Evolutionary conservation across 257 asterid genomes (phyloP), one percentile per base, ranked within the genome.

Genomic region (Rhazya stricta): DNA sequence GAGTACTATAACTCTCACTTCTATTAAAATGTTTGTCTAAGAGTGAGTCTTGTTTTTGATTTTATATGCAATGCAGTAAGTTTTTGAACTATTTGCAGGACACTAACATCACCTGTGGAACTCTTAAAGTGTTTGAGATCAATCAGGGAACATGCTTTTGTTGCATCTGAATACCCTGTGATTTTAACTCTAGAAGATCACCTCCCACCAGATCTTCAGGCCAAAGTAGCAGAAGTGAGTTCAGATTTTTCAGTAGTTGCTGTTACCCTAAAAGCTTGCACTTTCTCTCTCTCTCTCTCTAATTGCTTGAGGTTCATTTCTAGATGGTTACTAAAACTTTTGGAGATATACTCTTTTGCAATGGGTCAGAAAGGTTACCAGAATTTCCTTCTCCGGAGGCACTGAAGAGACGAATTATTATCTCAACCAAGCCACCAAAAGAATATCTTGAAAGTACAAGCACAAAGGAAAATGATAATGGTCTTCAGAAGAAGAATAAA

Each of bases 371-470:
- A 37, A n/a, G 65, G 43, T 71, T 85, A 67, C 67, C 81, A 1
- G 87, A 85, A 19, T 92, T 92, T 56, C 96, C 94, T 58, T 89
- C 96, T 25, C 98, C 96, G 0, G 89, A 89, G 8, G 82, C 89
- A 9, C 71, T 92, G 57, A 92, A 88, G 74, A 57, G 85, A 62
- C 74, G 75, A 10, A 82, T 90, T 42, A 76, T 92, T 25, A 83
- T 92, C 77, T 92, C 98, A 23, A 92, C 98, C 1, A 92, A 92
- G 74, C 90, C 87, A 15, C 98, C 98, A 27, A 89, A 90, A 74
- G 88, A 89, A 60, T 81, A 86, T 68, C 88, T 82, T 23, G 96
- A 88, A 78, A 68, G 73, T 12, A 84, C 86, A 87, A 76, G 45
- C 39, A 29, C 53, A 3, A 81, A 76, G 42, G 86, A 74, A 37